A percentile compares a stretch with the other conserved stretches of the same genome.
Conservation (phyloP, 2,329 filamentous ascomycete species). For the Septoria linicola region DNA sequence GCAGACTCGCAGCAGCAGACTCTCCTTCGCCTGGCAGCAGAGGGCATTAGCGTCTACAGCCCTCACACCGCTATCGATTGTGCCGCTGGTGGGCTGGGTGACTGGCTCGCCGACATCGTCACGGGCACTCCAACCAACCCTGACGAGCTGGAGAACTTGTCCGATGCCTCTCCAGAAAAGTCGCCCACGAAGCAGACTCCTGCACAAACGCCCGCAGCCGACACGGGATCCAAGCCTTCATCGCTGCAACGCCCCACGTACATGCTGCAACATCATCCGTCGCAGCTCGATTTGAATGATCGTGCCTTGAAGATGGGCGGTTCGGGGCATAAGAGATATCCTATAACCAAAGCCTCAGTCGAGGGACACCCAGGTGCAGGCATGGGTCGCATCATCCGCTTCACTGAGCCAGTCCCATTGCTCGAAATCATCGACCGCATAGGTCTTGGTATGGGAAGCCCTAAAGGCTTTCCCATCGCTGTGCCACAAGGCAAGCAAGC, state of each 20-base stretch:
- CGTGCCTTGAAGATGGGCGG: conserved; percentile 43
- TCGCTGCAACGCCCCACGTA: conserved; percentile 42
- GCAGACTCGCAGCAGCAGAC: conserved; percentile 83
- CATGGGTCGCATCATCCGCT: conserved; percentile 61
- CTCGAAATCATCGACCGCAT: conserved; percentile 62
- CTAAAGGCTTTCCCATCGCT: conserved; percentile 63
- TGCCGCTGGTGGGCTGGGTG: conserved; percentile 78
- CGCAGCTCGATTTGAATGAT: conserved; percentile 42
- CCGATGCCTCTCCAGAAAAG: conserved; percentile 17
- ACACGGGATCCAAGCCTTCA: conserved; percentile 39
- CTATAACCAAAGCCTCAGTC: conserved; percentile 52
- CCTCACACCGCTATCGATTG: conserved; percentile 95
- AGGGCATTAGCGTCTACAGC: conserved; percentile 88
- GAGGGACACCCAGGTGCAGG: conserved; percentile 52
- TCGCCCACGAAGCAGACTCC: conserved; percentile 16
- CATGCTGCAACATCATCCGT: conserved; percentile 50
- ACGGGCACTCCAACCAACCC: conserved; percentile 52
- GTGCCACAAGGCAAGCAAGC: conserved; percentile 60
- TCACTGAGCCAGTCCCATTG: conserved; percentile 54
- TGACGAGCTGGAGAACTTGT: conserved; percentile 21
- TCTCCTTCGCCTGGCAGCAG: conserved; percentile 75
- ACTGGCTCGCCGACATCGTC: conserved; percentile 89
- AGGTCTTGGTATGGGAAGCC: conserved; percentile 62
- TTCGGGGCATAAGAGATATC: conserved; percentile 51
- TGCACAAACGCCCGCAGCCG: conserved; percentile 10